Evolutionary conservation across 2,329 filamentous ascomycete species (phyloP).

Genomic region (Thelonectria rubi): DNA sequence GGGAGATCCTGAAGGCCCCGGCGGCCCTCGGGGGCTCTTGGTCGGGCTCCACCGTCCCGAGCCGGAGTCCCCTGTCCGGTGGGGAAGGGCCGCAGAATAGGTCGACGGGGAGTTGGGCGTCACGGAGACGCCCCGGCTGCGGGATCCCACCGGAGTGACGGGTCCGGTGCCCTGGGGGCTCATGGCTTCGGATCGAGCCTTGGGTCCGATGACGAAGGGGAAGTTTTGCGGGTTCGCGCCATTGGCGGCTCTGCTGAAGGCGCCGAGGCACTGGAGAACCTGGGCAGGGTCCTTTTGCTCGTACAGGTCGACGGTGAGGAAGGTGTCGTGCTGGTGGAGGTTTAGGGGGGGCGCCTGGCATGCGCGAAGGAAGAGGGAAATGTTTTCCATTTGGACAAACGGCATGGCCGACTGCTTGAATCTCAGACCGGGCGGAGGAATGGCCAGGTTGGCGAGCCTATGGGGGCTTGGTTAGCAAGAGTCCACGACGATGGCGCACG

Average conservation of each 20-base stretch:
- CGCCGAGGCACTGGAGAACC: slow-evolving; percentile 89
- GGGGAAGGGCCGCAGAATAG: slow-evolving; percentile 55
- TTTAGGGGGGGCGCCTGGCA: slow-evolving; percentile 87
- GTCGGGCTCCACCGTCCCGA: slow-evolving; percentile 70
- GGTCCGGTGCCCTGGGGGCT: slow-evolving; percentile 73
- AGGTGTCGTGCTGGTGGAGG: slow-evolving; percentile 92
- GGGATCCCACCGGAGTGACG: slow-evolving; percentile 56
- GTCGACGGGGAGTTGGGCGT: slow-evolving; percentile 67
- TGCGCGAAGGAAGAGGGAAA: slow-evolving; percentile 91
- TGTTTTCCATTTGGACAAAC: slow-evolving; percentile 99
- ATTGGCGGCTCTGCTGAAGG: slow-evolving; percentile 90
- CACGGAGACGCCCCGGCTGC: slow-evolving; percentile 61
- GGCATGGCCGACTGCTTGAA: slow-evolving; percentile 96
- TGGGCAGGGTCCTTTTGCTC: slow-evolving; percentile 96
- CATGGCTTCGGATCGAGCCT: slow-evolving; percentile 64
- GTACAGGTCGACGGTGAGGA: slow-evolving; percentile 95
- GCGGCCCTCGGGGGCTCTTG: slow-evolving; percentile 65
- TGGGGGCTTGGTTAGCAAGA: slow-evolving; percentile 22
- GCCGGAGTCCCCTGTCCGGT: slow-evolving; percentile 62
- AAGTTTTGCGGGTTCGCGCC: slow-evolving; percentile 77
- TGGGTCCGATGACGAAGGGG: slow-evolving; percentile 78
- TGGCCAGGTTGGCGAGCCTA: slow-evolving; percentile 83
- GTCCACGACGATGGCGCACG: background rate
- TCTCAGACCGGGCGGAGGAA: slow-evolving; percentile 80
- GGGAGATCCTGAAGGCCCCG: slow-evolving; percentile 54